Evolutionary conservation across 805 yeast genomes (phyloP).

Genomic region (Wickerhamomyces sydowiorum): DNA sequence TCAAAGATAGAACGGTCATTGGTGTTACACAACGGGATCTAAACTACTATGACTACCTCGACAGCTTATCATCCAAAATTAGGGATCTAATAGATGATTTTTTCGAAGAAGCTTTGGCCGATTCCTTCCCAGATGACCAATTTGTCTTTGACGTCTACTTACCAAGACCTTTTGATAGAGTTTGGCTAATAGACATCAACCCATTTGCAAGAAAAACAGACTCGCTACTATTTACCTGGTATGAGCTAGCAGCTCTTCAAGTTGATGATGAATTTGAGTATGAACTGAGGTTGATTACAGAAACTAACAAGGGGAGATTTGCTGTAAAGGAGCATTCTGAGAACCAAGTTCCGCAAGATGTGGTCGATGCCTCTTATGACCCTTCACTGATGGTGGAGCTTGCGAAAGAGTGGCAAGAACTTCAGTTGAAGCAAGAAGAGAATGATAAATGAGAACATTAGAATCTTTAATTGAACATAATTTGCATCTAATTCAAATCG

Average conservation of each 20-base stretch:
- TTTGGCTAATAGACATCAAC: slow-evolving; percentile 77
- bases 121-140: slow-evolving; percentile 45
- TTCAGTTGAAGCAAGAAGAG: slow-evolving; percentile 21
- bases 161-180: slow-evolving; percentile 64
- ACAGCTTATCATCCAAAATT: slow-evolving; percentile 42
- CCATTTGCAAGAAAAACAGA: slow-evolving; percentile 81
- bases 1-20: slow-evolving; percentile 53
- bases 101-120: slow-evolving; percentile 39
- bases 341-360: slow-evolving; percentile 86
- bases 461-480: no score
- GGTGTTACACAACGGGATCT: slow-evolving; percentile 85
- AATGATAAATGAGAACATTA: background rate
- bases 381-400: slow-evolving; percentile 65
- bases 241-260: slow-evolving; percentile 48
- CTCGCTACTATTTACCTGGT: slow-evolving; percentile 76
- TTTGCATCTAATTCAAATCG: no score
- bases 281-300: slow-evolving; percentile 61
- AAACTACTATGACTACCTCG: slow-evolving; percentile 71
- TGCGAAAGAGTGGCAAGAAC: slow-evolving; percentile 52
- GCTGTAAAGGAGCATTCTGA: slow-evolving; percentile 81
- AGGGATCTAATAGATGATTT: slow-evolving; percentile 46
- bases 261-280: slow-evolving; percentile 29
- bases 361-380: slow-evolving; percentile 76
- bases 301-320: slow-evolving; percentile 69
- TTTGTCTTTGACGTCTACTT: slow-evolving; percentile 80